phyloP scores from a whole-genome alignment of 2,329 filamentous ascomycete species.

The Emmonsia crescens region DNA sequence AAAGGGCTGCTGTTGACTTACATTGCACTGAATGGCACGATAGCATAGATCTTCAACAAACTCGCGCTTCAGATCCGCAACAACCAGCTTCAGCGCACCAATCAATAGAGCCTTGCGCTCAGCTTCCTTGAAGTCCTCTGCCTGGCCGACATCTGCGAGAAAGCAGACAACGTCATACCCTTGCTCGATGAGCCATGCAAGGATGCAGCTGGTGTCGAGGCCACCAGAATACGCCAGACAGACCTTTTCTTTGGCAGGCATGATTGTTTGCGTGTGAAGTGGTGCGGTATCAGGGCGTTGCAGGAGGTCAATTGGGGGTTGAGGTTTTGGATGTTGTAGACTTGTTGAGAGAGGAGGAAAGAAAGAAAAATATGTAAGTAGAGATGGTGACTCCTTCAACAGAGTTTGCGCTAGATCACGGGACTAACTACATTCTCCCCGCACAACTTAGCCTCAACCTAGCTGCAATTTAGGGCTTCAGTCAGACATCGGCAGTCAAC shows the following conservation, averaged over 20 bases:
- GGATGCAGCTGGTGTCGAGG: conserved; percentile 49
- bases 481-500: neutral
- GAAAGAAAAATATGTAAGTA: neutral
- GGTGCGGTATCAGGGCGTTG: neutral
- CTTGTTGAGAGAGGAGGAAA: neutral
- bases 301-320: neutral
- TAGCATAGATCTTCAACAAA: conserved; percentile 75
- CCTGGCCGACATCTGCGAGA: conserved; percentile 62
- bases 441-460: too few relatives aligned
- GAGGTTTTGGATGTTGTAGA: neutral
- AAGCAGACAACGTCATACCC: conserved; percentile 54
- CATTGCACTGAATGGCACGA: conserved; percentile 63
- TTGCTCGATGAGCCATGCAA: conserved; percentile 37
- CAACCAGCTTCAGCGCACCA: conserved; percentile 54
- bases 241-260: conserved; percentile 18
- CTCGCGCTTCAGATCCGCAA: conserved; percentile 57
- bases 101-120: conserved; percentile 61
- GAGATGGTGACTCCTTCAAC: neutral
- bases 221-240: conserved; percentile 38
- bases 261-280: neutral
- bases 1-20: conserved; percentile 15
- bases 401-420: neutral
- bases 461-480: too few relatives aligned
- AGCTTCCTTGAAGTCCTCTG: conserved; percentile 62
- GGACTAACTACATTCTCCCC: neutral